Conservation (phyloP, 2,329 filamentous ascomycete species). For the Venturiaceae sp. region DNA sequence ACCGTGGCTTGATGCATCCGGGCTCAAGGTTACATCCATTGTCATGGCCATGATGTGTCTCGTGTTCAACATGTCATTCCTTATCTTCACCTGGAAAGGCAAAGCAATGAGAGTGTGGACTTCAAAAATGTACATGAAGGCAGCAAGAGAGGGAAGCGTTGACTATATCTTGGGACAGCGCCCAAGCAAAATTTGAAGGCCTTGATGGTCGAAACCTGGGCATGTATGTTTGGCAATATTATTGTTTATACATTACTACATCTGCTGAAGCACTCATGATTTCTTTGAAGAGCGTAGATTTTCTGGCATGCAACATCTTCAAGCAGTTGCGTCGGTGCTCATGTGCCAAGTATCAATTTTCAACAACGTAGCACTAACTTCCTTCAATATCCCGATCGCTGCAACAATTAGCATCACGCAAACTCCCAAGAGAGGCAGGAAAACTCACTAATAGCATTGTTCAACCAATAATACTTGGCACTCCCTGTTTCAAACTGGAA, state of each 20-base stretch:
- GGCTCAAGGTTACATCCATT: neutral
- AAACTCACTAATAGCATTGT: constrained; percentile 21
- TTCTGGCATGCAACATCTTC: neutral
- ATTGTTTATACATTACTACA: neutral
- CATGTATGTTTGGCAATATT: neutral
- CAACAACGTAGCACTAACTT: neutral
- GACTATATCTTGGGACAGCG: neutral
- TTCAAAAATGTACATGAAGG: neutral
- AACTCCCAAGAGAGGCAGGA: neutral
- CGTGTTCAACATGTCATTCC: neutral
- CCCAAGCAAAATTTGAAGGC: neutral
- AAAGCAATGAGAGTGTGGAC: neutral
- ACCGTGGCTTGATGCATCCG: neutral
- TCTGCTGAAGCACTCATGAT: too few species aligned
- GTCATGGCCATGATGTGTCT: neutral
- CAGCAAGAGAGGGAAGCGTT: neutral
- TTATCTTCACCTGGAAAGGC: neutral
- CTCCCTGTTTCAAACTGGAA: constrained; percentile 25
- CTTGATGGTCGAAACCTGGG: too few species aligned
- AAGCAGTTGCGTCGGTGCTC: neutral
- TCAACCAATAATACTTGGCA: constrained; percentile 26
- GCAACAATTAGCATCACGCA: neutral
- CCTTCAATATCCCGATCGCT: neutral
- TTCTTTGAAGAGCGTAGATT: too few species aligned
- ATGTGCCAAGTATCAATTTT: neutral